These are phyloP conservation scores for Phellinidium pouzarii DNA, from an alignment of 1,284 basidiomycete species.

Conservation along the genomic window DNA sequence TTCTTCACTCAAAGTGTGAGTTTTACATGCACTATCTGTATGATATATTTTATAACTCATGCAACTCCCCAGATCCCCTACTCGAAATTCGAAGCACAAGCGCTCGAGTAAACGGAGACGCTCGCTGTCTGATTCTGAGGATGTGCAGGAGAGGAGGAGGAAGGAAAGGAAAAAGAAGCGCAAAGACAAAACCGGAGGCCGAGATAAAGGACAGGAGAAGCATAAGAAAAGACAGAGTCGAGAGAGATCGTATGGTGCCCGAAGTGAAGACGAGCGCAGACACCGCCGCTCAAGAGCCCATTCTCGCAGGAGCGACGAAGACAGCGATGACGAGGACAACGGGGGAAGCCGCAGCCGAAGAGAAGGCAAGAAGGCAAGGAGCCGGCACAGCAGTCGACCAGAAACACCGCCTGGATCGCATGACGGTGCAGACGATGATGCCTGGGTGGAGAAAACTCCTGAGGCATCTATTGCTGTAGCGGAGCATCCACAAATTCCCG, in stretches of 20 bases:
- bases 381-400: constrained; percentile 27
- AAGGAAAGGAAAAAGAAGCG: constrained; percentile 51
- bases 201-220: constrained; percentile 26
- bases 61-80: constrained; percentile 39
- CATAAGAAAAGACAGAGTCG: constrained; percentile 28
- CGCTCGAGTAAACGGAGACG: constrained; percentile 46
- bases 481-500: constrained; percentile 6
- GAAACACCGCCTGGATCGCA: constrained; percentile 24
- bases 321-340: constrained; percentile 20
- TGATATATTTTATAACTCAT: not conserved
- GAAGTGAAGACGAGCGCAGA: constrained; percentile 17
- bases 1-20: constrained; percentile 52
- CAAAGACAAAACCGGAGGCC: constrained; percentile 40
- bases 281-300: constrained; percentile 11
- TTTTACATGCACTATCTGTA: constrained; percentile 23
- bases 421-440: constrained; percentile 45
- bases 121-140: constrained; percentile 55
- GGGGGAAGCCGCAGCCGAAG: constrained; percentile 23
- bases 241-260: constrained; percentile 15
- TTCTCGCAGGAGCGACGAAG: constrained; percentile 17
- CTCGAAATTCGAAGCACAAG: constrained; percentile 49
- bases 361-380: constrained; percentile 27
- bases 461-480: constrained; percentile 24
- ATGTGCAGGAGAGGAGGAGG: constrained; percentile 43
- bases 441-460: constrained; percentile 67